Evolutionary conservation across 306 rosid genomes (phyloP), one percentile per base, ranked within the genome.

Genomic region (Canavalia gladiata): DNA sequence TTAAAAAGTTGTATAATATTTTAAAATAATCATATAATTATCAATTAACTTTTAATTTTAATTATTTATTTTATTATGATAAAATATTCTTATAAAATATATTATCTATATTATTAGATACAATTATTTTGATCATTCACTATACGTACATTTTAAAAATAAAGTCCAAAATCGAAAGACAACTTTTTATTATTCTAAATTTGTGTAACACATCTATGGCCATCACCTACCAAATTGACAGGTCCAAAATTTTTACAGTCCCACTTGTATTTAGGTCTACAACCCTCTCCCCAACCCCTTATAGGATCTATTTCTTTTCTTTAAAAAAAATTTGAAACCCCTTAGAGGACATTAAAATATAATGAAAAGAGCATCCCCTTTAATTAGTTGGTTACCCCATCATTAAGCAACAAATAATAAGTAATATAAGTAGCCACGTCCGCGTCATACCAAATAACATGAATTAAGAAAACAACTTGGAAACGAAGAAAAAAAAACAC

Each of bases 171-270:
- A 18, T 18, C 25, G 25, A 18, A 18, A 18, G 25, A 18, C 25
- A 18, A 18, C 25, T 18, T 18, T 18, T 18, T 18, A 18, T 18
- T 18, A 18, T 18, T 18, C 25, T 18, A 18, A 18, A 18, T 18
- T 18, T 56, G 47, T 37, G 6, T 58, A 46, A 46, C 85, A 82
- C 62, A 77, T 18, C 76, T 66, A 60, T 75, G 1, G 18, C 46
- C 79, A 30, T 10, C 51, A 42, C 69, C 43, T 3, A 45, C 9
- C 54, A 66, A 43, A 65, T 43, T 81, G 74, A n/a, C 30, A 12
- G 30, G 37, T 71, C 56, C 78, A 80, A 49, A 35, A 33, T 8
- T 78, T 50, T 34, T n/a, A 35, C 34, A 18, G 12, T 46, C 31
- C 29, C 29, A n/a, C 70, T n/a, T n/a, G 10, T 25, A 18, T 50